Conservation (phyloP, 108 stramenopile genomes). For the Cyclotella kingstonii region DNA sequence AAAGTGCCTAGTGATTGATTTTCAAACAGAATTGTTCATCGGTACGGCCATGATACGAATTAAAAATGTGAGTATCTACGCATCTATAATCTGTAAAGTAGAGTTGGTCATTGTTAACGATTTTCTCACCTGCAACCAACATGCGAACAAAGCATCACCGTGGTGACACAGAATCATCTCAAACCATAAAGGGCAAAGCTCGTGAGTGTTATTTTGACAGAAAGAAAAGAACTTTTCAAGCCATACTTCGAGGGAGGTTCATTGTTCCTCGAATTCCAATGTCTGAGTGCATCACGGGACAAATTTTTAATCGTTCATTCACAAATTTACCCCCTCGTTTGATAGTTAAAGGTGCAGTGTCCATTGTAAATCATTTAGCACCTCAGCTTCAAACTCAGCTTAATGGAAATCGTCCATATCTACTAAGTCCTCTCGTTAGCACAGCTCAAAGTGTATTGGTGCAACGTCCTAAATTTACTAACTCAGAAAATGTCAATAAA, state of each 20-base stretch:
- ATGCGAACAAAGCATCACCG: neutral
- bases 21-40: slow-evolving; percentile 68
- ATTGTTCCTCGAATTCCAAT: slow-evolving; percentile 39
- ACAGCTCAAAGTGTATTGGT: slow-evolving; percentile 63
- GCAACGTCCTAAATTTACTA: slow-evolving; percentile 12
- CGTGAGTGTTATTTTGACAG: slow-evolving; percentile 47
- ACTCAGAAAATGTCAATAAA: neutral
- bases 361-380: slow-evolving; percentile 66
- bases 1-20: slow-evolving; percentile 65
- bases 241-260: slow-evolving; percentile 53
- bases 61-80: slow-evolving; percentile 15
- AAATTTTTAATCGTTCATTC: slow-evolving; percentile 51
- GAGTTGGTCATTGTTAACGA: too few species aligned
- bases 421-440: slow-evolving; percentile 65
- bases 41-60: slow-evolving; percentile 68
- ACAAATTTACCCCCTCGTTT: slow-evolving; percentile 67
- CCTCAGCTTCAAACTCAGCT: slow-evolving; percentile 66
- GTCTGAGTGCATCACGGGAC: slow-evolving; percentile 60
- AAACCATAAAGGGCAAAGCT: neutral
- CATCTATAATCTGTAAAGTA: neutral
- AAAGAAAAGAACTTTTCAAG: slow-evolving; percentile 62
- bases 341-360: slow-evolving; percentile 62
- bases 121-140: too few species aligned
- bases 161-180: neutral
- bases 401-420: slow-evolving; percentile 52